Percentiles rank a stretch among this genome's conserved stretches.
Evolutionary conservation across 257 asterid genomes (phyloP).

Genomic region (Plantago ovata): DNA sequence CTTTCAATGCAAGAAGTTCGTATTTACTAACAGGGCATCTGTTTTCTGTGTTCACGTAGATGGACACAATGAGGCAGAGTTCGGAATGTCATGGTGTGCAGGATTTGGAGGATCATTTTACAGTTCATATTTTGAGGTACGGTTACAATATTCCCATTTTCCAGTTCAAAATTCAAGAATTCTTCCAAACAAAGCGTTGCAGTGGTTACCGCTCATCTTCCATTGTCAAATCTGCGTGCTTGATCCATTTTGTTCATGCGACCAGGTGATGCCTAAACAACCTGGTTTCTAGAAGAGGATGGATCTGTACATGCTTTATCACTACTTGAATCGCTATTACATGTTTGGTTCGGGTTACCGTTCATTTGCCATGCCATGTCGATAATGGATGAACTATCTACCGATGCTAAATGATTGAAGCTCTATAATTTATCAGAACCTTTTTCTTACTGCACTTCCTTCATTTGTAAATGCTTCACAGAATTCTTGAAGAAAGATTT

Average conservation of each 20-base stretch:
- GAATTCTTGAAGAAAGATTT: no score
- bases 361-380: constrained; percentile 73
- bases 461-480: no score
- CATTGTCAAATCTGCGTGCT: no score
- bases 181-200: background rate
- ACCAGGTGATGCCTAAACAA: constrained; percentile 83
- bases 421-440: background rate
- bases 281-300: constrained; percentile 67
- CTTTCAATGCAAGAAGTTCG: background rate
- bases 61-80: constrained; percentile 94
- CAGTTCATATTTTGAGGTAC: constrained; percentile 80
- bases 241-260: no score
- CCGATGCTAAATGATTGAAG: constrained; percentile 45
- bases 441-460: no score
- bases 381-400: constrained; percentile 77
- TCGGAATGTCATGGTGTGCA: constrained; percentile 99
- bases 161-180: background rate
- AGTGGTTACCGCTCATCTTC: no score
- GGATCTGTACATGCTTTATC: constrained; percentile 79
- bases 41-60: constrained; percentile 30
- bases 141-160: background rate
- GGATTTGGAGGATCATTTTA: constrained; percentile 89
- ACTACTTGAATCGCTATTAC: constrained; percentile 89
- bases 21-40: background rate
- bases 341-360: constrained; percentile 92